These are phyloP conservation scores for Papiliotrema nemorosa DNA, from an alignment of 1,284 basidiomycete genomes.

Conservation along the genomic window DNA sequence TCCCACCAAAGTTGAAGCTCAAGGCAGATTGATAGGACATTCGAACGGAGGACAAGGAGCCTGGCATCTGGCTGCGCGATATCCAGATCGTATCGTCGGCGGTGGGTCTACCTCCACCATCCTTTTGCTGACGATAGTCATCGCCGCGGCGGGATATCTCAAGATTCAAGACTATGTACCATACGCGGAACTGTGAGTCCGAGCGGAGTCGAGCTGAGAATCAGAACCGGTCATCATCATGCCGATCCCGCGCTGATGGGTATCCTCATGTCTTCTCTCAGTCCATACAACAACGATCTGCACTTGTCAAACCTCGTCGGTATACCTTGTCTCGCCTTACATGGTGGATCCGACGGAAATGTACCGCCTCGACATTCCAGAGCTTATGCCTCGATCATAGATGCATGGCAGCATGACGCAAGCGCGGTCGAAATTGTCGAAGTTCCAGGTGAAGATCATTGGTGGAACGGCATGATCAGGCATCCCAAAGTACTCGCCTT, in stretches of 20 bases:
- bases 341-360: conserved; percentile 60
- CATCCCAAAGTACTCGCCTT: conserved; percentile 36
- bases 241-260: conserved; percentile 69
- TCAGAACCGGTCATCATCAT: conserved; percentile 54
- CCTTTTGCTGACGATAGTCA: conserved; percentile 49
- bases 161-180: conserved; percentile 82
- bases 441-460: conserved; percentile 42
- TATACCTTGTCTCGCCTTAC: conserved; percentile 66
- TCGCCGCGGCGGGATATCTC: conserved; percentile 71
- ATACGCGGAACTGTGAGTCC: conserved; percentile 57
- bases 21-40: conserved; percentile 64
- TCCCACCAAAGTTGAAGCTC: neutral
- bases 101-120: conserved; percentile 14
- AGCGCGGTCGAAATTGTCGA: conserved; percentile 31
- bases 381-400: conserved; percentile 25
- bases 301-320: conserved; percentile 70
- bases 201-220: conserved; percentile 1
- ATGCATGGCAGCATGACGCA: conserved; percentile 24
- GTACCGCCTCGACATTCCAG: conserved; percentile 44
- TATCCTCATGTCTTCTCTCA: conserved; percentile 67
- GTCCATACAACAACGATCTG: conserved; percentile 80
- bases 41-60: conserved; percentile 90
- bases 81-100: conserved; percentile 69
- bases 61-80: conserved; percentile 71
- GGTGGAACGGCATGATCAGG: conserved; percentile 47